phyloP scores from a whole-genome alignment of 2,329 filamentous ascomycete species.

The Xylaria sp. region DNA sequence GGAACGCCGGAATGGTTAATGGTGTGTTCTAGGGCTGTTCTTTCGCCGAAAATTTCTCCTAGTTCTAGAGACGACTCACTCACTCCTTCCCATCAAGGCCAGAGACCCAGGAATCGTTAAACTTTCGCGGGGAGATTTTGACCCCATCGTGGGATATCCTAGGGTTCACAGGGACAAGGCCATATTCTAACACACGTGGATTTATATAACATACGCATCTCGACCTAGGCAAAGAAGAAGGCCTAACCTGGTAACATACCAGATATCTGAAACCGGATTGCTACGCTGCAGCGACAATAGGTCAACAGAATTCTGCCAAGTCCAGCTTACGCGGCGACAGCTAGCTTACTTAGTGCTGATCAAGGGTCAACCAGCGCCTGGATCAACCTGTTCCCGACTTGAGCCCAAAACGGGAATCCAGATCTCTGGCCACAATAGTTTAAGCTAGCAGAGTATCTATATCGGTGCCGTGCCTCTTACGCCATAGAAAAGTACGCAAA shows the following conservation, averaged over 20 bases:
- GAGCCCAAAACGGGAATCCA: background rate
- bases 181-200: conserved; percentile 3
- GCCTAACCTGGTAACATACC: background rate
- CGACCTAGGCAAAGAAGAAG: background rate
- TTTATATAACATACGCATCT: conserved; percentile 5
- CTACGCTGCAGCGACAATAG: background rate
- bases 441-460: too few species aligned
- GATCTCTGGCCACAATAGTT: background rate
- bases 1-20: background rate
- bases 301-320: background rate
- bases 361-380: background rate
- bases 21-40: too few species aligned
- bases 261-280: background rate
- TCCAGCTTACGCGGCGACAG: background rate
- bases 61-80: too few species aligned
- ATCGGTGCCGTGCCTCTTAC: background rate
- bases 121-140: too few species aligned
- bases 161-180: too few species aligned
- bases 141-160: too few species aligned
- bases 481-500: background rate
- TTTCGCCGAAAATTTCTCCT: too few species aligned
- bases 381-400: background rate
- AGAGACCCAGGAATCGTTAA: too few species aligned
- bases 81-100: too few species aligned
- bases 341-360: background rate